These are phyloP conservation scores for Chrysochromulina parva DNA, from an alignment of 78 protist species.

Conservation along the genomic window DNA sequence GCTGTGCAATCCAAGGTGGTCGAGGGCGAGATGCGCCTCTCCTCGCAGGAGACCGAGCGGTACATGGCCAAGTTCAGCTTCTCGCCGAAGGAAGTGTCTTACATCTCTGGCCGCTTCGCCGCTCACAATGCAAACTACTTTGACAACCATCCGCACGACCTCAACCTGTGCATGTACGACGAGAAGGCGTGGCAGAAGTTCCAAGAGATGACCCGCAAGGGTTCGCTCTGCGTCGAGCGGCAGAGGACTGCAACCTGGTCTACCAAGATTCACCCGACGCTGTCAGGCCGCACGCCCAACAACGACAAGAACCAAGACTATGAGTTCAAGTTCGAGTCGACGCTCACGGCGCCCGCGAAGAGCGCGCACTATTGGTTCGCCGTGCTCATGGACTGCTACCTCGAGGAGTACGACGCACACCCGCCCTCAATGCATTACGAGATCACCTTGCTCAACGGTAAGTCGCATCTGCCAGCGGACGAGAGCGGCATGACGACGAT, in stretches of 20 bases:
- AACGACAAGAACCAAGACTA: background rate
- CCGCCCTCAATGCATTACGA: conserved; percentile 17
- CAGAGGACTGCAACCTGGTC: background rate
- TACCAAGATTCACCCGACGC: background rate
- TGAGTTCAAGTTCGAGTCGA: background rate
- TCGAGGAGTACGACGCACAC: conserved; percentile 38
- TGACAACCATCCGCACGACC: conserved; percentile 1
- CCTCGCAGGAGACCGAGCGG: background rate
- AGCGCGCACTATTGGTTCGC: conserved; percentile 35
- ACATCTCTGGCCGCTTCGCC: background rate
- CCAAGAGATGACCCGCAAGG: background rate
- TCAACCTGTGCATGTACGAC: background rate
- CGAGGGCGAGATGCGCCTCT: too few species aligned
- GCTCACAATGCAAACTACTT: background rate
- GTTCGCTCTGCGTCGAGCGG: background rate
- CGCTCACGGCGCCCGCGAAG: background rate
- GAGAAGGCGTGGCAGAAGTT: background rate
- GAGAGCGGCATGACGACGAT: conserved; percentile 2
- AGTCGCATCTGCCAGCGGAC: conserved; percentile 30
- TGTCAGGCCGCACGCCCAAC: too few species aligned
- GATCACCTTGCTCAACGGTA: background rate
- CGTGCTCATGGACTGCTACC: conserved; percentile 28
- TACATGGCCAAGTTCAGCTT: conserved; percentile 13
- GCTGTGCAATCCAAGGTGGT: too few species aligned
- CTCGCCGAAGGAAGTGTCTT: background rate